phyloP scores from a whole-genome alignment of 2,329 filamentous ascomycete species.

The Ophiostoma himal-ulmi region DNA sequence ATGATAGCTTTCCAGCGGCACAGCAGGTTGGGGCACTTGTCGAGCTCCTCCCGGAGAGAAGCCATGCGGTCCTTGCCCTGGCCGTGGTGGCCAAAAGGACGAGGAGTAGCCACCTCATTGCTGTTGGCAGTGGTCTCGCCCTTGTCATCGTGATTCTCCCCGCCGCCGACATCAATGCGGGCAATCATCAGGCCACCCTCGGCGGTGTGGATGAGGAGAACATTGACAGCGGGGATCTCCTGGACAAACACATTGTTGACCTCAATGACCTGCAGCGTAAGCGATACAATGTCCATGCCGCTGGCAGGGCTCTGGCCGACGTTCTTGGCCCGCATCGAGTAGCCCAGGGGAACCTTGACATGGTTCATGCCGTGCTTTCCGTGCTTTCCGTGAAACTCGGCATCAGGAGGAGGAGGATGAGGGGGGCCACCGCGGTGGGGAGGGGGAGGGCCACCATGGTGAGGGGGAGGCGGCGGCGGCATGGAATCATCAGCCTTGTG shows the following conservation, averaged over 20 bases:
- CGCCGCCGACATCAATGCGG: slow-evolving; percentile 37
- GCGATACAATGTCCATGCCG: slow-evolving; percentile 45
- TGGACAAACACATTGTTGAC: slow-evolving; percentile 52
- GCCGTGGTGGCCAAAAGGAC: neutral
- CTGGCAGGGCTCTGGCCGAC: slow-evolving; percentile 46
- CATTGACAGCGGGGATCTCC: slow-evolving; percentile 49
- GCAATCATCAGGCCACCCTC: slow-evolving; percentile 51
- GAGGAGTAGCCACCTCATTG: neutral
- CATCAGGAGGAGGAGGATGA: neutral
- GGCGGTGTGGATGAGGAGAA: slow-evolving; percentile 57
- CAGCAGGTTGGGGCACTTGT: slow-evolving; percentile 41
- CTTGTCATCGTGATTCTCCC: neutral
- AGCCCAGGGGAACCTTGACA: slow-evolving; percentile 42
- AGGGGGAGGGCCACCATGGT: neutral
- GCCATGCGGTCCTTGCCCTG: slow-evolving; percentile 18
- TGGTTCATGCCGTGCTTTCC: slow-evolving; percentile 18
- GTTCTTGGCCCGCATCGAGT: slow-evolving; percentile 41
- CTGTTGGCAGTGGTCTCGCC: neutral
- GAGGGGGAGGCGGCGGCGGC: neutral
- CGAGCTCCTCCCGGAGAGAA: slow-evolving; percentile 29
- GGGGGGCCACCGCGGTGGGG: neutral
- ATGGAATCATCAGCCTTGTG: neutral
- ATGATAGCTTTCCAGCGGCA: slow-evolving; percentile 53
- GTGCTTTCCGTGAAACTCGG: neutral
- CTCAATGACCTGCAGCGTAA: slow-evolving; percentile 56